Conservation (phyloP, 2,329 filamentous ascomycete genomes). For the Plectosphaerella sp. region DNA sequence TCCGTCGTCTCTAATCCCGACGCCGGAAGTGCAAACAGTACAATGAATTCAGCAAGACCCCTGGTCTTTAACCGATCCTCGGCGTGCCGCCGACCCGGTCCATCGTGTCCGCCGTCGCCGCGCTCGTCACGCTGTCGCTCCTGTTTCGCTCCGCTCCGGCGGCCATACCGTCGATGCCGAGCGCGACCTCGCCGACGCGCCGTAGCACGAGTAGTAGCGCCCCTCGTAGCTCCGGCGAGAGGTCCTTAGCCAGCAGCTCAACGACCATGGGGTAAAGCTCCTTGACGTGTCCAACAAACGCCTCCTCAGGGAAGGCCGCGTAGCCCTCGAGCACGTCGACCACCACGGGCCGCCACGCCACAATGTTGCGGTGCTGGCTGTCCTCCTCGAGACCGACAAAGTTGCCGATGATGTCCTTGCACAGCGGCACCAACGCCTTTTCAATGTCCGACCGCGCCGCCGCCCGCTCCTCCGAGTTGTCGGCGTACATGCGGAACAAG, state of each 20-base stretch:
- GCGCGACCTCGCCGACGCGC: conserved; percentile 74
- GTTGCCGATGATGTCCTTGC: conserved; percentile 84
- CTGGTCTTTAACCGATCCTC: conserved; percentile 18
- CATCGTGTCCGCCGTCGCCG: conserved; percentile 19
- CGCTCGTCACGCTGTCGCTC: conserved; percentile 36
- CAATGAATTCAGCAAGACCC: not conserved
- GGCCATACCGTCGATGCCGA: conserved; percentile 51
- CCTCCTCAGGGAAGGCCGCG: conserved; percentile 72
- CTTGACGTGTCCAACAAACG: conserved; percentile 74
- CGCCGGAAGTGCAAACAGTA: too few species aligned
- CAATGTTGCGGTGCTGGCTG: conserved; percentile 92
- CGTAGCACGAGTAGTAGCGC: conserved; percentile 74
- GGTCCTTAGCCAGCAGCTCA: conserved; percentile 76
- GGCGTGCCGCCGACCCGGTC: conserved; percentile 20
- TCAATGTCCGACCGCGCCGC: conserved; percentile 81
- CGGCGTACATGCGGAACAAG: conserved; percentile 94
- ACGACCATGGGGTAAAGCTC: conserved; percentile 85
- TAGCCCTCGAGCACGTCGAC: conserved; percentile 96
- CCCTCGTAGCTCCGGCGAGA: conserved; percentile 72
- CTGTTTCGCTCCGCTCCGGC: conserved; percentile 22
- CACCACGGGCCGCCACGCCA: conserved; percentile 95
- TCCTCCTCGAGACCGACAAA: conserved; percentile 90
- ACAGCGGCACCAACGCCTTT: conserved; percentile 86
- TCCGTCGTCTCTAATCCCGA: too few species aligned
- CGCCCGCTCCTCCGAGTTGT: conserved; percentile 76